These are phyloP conservation scores for Skeletonema potamos DNA, from an alignment of 108 stramenopile genomes.

Conservation along the genomic window DNA sequence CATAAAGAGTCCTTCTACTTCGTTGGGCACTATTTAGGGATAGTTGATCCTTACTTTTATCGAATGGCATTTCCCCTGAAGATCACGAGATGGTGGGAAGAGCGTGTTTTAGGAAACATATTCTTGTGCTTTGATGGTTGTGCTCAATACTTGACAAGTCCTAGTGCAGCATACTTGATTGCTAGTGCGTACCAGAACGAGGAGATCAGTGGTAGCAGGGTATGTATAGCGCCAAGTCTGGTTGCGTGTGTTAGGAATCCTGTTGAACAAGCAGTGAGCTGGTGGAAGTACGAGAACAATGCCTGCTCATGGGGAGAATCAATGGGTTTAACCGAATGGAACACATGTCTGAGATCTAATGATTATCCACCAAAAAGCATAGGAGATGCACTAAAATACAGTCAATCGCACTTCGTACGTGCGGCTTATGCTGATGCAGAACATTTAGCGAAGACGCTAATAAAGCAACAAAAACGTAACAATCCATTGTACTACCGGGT, in stretches of 20 bases:
- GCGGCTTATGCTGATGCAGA: constrained; percentile 40
- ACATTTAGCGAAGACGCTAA: constrained; percentile 5
- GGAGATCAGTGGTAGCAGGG: not conserved
- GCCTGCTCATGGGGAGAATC: constrained; percentile 55
- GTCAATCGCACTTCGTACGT: constrained; percentile 28
- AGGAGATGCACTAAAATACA: constrained; percentile 45
- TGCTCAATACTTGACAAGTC: constrained; percentile 65
- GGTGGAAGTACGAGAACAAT: constrained; percentile 72
- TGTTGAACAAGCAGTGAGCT: constrained; percentile 64
- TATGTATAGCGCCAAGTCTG: constrained; percentile 42
- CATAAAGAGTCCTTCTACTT: constrained; percentile 70
- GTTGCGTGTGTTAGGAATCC: constrained; percentile 61
- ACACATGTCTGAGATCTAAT: constrained; percentile 44
- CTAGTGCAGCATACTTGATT: constrained; percentile 60
- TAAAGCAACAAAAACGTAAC: not conserved
- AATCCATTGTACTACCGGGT: not conserved
- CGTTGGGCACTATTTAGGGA: constrained; percentile 63
- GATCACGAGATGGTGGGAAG: constrained; percentile 53
- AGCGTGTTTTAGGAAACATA: constrained; percentile 34
- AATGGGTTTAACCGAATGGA: constrained; percentile 54
- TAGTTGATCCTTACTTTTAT: constrained; percentile 54
- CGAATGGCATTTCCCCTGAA: constrained; percentile 68
- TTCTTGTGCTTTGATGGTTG: constrained; percentile 73
- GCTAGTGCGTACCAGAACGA: constrained; percentile 46
- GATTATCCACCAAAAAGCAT: constrained; percentile 51